Percentiles rank a stretch among this genome's conserved stretches.
phyloP scores from a whole-genome alignment of 257 asterid species.

The Plantago elongata region DNA sequence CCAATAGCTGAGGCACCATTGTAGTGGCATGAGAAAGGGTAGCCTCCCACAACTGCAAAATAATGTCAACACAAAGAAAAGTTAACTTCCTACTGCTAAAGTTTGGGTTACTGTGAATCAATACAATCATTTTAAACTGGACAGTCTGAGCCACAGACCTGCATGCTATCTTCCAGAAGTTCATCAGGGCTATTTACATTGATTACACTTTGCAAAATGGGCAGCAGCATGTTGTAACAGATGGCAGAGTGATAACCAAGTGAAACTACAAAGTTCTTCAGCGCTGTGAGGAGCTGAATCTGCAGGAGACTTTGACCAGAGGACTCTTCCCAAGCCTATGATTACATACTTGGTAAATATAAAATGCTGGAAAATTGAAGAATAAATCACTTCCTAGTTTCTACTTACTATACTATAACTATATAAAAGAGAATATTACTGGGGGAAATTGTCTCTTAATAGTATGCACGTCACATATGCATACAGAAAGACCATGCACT shows the following conservation, averaged over 20 bases:
- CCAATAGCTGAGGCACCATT: conserved; percentile 72
- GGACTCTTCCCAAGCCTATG: conserved; percentile 94
- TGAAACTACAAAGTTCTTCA: conserved; percentile 81
- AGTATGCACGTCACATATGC: neutral
- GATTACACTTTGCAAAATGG: conserved; percentile 66
- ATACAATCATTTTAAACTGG: conserved; percentile 1
- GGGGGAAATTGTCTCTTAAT: no score
- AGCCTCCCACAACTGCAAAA: conserved; percentile 91
- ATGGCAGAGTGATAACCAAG: conserved; percentile 83
- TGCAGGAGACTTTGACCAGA: conserved; percentile 94
- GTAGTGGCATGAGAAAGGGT: conserved; percentile 86
- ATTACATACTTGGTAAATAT: conserved; percentile 21
- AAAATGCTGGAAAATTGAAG: conserved; percentile 1
- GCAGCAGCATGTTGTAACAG: conserved; percentile 74
- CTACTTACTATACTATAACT: no score
- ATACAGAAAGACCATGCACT: conserved; percentile 6
- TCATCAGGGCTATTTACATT: conserved; percentile 84
- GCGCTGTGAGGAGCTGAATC: conserved; percentile 94
- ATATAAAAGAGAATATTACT: no score
- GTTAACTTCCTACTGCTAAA: conserved; percentile 6
- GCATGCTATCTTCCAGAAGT: conserved; percentile 93
- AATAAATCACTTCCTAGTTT: no score
- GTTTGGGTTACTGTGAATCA: neutral
- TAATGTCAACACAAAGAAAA: conserved; percentile 18
- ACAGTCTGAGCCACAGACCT: conserved; percentile 42